phyloP scores from a whole-genome alignment of 192 early-diverging fungal genomes.

The Coemansia sp. region DNA sequence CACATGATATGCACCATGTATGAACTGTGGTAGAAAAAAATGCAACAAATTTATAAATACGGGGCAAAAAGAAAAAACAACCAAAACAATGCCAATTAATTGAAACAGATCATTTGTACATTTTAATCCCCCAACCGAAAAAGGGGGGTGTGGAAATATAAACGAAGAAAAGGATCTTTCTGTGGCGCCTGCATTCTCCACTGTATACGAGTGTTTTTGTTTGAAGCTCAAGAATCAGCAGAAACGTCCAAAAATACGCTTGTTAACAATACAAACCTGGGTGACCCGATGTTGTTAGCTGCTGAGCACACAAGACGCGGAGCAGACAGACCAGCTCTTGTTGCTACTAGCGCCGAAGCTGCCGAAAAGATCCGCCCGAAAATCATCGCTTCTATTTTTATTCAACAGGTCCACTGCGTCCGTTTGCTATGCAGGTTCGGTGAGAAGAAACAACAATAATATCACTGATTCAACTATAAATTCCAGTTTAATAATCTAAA shows the following conservation, averaged over 20 bases:
- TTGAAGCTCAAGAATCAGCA: neutral
- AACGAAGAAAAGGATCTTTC: neutral
- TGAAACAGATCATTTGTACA: neutral
- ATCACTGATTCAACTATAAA: neutral
- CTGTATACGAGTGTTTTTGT: neutral
- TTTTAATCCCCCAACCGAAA: neutral
- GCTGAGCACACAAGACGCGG: constrained; percentile 4
- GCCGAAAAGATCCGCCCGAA: constrained; percentile 16
- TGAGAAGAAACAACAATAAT: neutral
- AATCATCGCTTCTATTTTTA: neutral
- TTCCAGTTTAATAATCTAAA: neutral
- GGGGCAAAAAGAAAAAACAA: neutral
- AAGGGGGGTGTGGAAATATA: neutral
- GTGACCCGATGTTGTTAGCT: neutral
- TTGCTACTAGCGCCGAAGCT: constrained; percentile 2
- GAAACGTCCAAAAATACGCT: neutral
- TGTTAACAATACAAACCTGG: constrained; percentile 5
- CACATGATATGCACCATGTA: neutral
- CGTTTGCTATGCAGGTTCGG: neutral
- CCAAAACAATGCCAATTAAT: constrained; percentile 3
- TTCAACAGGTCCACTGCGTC: neutral
- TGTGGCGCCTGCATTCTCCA: constrained; percentile 8
- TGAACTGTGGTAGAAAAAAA: constrained; percentile 2
- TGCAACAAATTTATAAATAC: neutral
- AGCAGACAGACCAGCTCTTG: constrained; percentile 2